A percentile compares a stretch with the other conserved stretches of the same genome.
phyloP scores from a whole-genome alignment of 2,329 filamentous ascomycete species.

The Rutstroemia sydowiana region DNA sequence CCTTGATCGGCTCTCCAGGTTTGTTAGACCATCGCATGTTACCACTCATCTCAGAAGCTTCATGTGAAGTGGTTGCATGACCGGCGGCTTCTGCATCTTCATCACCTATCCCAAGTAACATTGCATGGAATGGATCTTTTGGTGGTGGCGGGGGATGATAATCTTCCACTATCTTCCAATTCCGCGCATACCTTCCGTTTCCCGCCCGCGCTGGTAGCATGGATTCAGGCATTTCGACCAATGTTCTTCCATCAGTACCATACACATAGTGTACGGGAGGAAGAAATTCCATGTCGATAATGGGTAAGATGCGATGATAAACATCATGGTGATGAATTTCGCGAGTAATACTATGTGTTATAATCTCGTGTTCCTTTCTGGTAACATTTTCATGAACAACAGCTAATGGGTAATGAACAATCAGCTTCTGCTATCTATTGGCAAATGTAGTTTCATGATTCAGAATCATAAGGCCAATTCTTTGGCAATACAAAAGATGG shows the following conservation, averaged over 20 bases:
- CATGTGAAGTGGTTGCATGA: neutral
- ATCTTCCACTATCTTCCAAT: conserved; percentile 12
- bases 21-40: conserved; percentile 3
- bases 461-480: neutral
- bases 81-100: neutral
- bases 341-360: conserved; percentile 40
- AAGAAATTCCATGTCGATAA: conserved; percentile 45
- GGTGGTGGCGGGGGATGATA: neutral
- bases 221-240: conserved; percentile 39
- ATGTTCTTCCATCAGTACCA: conserved; percentile 33
- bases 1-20: conserved; percentile 17
- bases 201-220: conserved; percentile 30
- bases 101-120: neutral
- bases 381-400: conserved; percentile 43
- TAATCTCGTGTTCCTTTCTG: conserved; percentile 37
- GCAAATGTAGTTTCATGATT: conserved; percentile 1
- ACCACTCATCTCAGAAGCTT: neutral
- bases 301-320: conserved; percentile 44
- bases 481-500: neutral
- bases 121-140: neutral
- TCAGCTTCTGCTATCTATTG: conserved; percentile 6
- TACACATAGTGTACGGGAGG: conserved; percentile 41
- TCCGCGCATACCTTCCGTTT: conserved; percentile 5
- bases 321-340: conserved; percentile 48
- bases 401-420: conserved; percentile 28